Conservation (phyloP, 805 yeast genomes). For the Clavispora vitiphila region DNA sequence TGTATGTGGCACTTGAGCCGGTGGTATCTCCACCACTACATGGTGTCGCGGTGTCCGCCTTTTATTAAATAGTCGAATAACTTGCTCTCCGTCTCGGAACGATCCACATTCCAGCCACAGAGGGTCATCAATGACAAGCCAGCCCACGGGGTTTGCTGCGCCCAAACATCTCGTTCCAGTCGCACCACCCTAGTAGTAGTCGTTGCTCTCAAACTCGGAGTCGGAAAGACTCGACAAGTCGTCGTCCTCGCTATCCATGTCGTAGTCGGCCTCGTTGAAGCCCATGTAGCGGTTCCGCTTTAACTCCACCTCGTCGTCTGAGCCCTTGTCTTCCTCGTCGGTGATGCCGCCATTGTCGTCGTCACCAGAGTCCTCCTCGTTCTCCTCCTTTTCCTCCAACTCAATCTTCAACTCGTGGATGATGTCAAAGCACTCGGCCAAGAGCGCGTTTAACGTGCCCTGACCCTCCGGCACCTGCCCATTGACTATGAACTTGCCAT, state of each 20-base stretch:
- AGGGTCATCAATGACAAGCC: too few species aligned
- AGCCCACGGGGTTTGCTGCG: too few species aligned
- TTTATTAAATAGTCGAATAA: background rate
- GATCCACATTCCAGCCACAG: background rate
- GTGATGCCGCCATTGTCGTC: slow-evolving; percentile 9
- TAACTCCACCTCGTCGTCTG: slow-evolving; percentile 42
- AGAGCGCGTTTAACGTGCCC: slow-evolving; percentile 84
- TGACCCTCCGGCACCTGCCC: slow-evolving; percentile 96
- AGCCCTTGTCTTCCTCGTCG: slow-evolving; percentile 22
- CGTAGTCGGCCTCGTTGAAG: slow-evolving; percentile 44
- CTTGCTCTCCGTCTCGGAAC: background rate
- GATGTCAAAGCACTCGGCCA: slow-evolving; percentile 93
- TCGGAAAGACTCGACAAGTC: slow-evolving; percentile 23
- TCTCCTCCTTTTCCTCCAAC: slow-evolving; percentile 57
- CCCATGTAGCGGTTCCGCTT: slow-evolving; percentile 39
- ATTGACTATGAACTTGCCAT: slow-evolving; percentile 88
- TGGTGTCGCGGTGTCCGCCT: background rate
- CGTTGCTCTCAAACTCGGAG: slow-evolving; percentile 38
- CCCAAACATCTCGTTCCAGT: too few species aligned
- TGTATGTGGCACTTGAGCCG: too few species aligned
- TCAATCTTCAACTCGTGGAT: slow-evolving; percentile 87
- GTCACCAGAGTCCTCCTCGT: slow-evolving; percentile 9
- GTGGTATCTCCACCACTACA: too few species aligned
- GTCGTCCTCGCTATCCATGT: slow-evolving; percentile 31
- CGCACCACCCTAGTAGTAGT: slow-evolving; percentile 38